Evolutionary conservation across 106 monocot species (phyloP).

Genomic region (Triglochin maritima): DNA sequence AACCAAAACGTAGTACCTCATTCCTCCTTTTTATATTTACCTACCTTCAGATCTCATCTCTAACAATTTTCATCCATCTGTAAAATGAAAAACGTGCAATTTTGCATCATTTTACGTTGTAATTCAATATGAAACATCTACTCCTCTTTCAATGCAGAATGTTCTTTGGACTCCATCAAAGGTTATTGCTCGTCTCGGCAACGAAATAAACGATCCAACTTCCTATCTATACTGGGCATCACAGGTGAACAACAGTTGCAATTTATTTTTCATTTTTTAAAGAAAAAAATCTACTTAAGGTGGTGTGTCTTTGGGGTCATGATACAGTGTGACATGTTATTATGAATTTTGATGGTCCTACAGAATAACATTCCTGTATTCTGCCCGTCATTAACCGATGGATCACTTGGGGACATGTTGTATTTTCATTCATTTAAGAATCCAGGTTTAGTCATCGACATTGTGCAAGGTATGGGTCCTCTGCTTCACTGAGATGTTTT

Average conservation of each 20-base stretch:
- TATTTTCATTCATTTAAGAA: constrained; percentile 66
- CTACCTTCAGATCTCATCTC: neutral
- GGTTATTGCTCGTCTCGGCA: constrained; percentile 80
- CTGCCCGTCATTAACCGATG: constrained; percentile 81
- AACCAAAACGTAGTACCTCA: constrained; percentile 53
- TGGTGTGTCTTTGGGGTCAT: neutral
- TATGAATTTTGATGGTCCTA: constrained; percentile 5
- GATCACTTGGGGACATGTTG: constrained; percentile 86
- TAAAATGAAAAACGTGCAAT: no score
- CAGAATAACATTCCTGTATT: constrained; percentile 77
- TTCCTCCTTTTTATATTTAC: neutral
- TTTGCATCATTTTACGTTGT: neutral
- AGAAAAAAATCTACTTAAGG: no score
- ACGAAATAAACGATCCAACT: constrained; percentile 86
- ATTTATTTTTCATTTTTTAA: constrained; percentile 42
- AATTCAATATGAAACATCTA: no score
- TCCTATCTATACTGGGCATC: no score
- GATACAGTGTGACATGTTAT: neutral
- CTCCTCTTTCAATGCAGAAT: constrained; percentile 30
- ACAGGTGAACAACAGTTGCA: no score
- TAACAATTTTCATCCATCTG: neutral
- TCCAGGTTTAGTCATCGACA: constrained; percentile 78
- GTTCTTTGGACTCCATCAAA: constrained; percentile 87
- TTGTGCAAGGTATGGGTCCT: constrained; percentile 98
- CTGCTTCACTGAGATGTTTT: no score